Evolutionary conservation across 1,139 yeast species (phyloP).

Genomic region (Candida sanyaensis): DNA sequence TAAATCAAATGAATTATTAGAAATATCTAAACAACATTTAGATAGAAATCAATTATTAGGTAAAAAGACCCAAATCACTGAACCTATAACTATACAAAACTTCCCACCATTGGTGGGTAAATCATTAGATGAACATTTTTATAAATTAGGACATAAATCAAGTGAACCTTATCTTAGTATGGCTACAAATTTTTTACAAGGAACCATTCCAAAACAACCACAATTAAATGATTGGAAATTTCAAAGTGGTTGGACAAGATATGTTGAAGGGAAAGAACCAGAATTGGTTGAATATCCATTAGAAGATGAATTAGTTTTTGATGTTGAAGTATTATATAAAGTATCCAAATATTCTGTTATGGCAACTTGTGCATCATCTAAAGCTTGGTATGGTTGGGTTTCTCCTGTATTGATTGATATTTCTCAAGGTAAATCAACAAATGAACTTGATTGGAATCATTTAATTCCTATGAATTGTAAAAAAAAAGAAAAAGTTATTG

Average conservation of each 20-base stretch:
- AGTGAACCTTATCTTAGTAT: slow-evolving; percentile 60
- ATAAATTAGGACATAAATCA: slow-evolving; percentile 61
- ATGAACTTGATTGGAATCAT: slow-evolving; percentile 51
- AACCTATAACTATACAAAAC: slow-evolving; percentile 58
- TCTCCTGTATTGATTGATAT: slow-evolving; percentile 73
- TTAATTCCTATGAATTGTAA: slow-evolving; percentile 71
- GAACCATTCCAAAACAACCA: slow-evolving; percentile 49
- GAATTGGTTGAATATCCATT: slow-evolving; percentile 64
- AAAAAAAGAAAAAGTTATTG: slow-evolving; percentile 54
- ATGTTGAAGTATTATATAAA: slow-evolving; percentile 85
- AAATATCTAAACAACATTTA: slow-evolving; percentile 64
- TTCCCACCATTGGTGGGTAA: slow-evolving; percentile 73
- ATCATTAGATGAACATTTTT: slow-evolving; percentile 82
- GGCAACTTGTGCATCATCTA: slow-evolving; percentile 76
- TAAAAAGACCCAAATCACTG: slow-evolving; percentile 66
- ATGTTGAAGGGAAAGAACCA: slow-evolving; percentile 56
- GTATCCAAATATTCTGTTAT: slow-evolving; percentile 72
- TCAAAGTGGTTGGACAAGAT: slow-evolving; percentile 82
- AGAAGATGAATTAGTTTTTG: slow-evolving; percentile 74
- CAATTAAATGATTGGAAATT: slow-evolving; percentile 45
- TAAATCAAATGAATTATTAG: slow-evolving; percentile 42
- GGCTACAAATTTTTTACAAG: slow-evolving; percentile 41
- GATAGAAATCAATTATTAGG: slow-evolving; percentile 69
- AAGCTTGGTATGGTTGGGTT: slow-evolving; percentile 96
- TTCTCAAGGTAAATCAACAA: slow-evolving; percentile 28